These are phyloP conservation scores for Aegle marmelos DNA, from an alignment of 345 rosid species.

Conservation along the genomic window DNA sequence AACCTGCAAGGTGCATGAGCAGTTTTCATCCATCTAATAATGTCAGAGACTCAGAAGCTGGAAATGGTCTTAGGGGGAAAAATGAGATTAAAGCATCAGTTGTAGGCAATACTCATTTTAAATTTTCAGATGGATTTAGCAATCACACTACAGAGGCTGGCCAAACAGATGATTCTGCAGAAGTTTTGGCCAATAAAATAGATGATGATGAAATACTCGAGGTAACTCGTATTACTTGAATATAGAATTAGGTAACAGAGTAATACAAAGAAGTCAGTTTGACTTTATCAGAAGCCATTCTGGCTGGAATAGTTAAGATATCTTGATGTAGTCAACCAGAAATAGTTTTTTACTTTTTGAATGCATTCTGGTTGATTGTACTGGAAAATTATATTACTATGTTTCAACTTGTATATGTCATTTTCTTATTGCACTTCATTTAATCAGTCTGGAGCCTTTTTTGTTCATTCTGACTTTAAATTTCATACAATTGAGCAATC, in stretches of 20 bases:
- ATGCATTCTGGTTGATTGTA: slow-evolving; percentile 7
- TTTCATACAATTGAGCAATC: background rate
- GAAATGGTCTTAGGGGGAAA: slow-evolving; percentile 26
- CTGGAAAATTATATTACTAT: background rate
- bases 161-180: slow-evolving; percentile 31
- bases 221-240: slow-evolving; percentile 41
- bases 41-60: slow-evolving; percentile 25
- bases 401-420: background rate
- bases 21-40: slow-evolving; percentile 30
- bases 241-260: slow-evolving; percentile 4
- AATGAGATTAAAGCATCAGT: slow-evolving; percentile 29
- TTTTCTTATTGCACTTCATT: background rate
- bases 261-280: slow-evolving; percentile 1
- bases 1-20: slow-evolving; percentile 27
- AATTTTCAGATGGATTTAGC: slow-evolving; percentile 26
- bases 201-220: slow-evolving; percentile 84
- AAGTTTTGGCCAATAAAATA: slow-evolving; percentile 49
- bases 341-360: background rate
- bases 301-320: background rate
- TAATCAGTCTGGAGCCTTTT: background rate
- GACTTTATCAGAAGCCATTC: background rate
- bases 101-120: slow-evolving; percentile 20
- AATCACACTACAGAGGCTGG: slow-evolving; percentile 27
- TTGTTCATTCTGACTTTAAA: background rate
- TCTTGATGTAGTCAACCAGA: background rate